phyloP scores from a whole-genome alignment of 1,139 yeast species.

The Zygosaccharomyces pseudobailii region DNA sequence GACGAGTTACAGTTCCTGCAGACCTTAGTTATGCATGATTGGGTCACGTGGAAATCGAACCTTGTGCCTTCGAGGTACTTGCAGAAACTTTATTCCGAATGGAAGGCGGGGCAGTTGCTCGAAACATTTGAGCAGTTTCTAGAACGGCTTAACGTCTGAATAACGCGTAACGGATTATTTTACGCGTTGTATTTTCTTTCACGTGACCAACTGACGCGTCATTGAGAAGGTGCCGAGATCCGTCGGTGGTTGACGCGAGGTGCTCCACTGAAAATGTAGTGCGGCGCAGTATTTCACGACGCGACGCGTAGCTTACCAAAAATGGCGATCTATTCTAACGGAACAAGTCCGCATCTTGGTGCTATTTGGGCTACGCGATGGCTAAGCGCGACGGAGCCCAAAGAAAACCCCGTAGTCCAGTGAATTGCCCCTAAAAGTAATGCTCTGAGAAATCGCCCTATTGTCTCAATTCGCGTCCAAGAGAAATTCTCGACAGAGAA shows the following conservation, averaged over 20 bases:
- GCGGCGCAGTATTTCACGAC: background rate
- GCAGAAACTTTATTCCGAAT: constrained; percentile 7
- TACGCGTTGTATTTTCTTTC: background rate
- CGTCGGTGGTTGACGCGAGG: too few species aligned
- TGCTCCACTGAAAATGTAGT: background rate
- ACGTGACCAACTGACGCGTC: background rate
- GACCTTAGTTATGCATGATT: constrained; percentile 34
- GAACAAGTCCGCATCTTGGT: background rate
- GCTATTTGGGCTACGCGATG: background rate
- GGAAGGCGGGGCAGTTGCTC: constrained; percentile 3
- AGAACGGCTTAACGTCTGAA: background rate
- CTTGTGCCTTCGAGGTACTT: constrained; percentile 9
- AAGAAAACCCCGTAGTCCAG: background rate
- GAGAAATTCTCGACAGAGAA: background rate
- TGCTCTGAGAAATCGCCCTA: background rate
- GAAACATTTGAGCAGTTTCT: constrained; percentile 3
- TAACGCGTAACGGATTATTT: background rate
- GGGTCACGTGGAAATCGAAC: constrained; percentile 20
- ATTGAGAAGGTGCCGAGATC: too few species aligned
- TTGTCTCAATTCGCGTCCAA: background rate
- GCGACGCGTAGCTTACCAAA: background rate
- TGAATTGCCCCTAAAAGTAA: background rate
- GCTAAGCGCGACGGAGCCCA: background rate
- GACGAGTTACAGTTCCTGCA: constrained; percentile 33
- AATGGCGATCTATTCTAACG: background rate